Percentiles rank a stretch among this genome's conserved stretches.
These are phyloP conservation scores for Mycena amicta DNA, from an alignment of 768 basidiomycete genomes.

Conservation along the genomic window DNA sequence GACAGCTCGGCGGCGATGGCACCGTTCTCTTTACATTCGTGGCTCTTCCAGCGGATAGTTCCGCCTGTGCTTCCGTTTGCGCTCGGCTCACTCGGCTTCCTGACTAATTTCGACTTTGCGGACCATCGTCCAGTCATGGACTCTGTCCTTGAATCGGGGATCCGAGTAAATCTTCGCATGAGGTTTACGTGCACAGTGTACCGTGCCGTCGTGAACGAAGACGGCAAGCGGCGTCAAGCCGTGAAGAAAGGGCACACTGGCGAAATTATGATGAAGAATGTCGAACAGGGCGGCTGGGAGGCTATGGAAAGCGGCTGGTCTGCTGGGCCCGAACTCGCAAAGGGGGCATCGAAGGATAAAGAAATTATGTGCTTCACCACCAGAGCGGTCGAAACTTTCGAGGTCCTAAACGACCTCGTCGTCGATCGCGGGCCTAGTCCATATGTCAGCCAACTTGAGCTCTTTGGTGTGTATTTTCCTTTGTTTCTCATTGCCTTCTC, in stretches of 20 bases:
- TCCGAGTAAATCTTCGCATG: conserved; percentile 98
- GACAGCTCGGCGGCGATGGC: conserved; percentile 94
- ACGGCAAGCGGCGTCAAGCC: conserved; percentile 71
- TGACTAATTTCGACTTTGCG: conserved; percentile 94
- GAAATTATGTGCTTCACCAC: conserved; percentile 99
- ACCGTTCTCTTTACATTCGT: conserved; percentile 98
- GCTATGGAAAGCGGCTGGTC: conserved; percentile 84
- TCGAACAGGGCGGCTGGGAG: conserved; percentile 94
- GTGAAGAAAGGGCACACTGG: conserved; percentile 93
- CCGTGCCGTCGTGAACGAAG: conserved; percentile 79
- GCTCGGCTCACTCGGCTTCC: conserved; percentile 94
- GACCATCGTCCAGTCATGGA: conserved; percentile 87
- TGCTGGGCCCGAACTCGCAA: conserved; percentile 45
- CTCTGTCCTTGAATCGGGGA: conserved; percentile 86
- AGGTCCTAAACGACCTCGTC: conserved; percentile 94
- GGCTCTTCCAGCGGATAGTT: conserved; percentile 98
- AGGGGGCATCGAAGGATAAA: conserved; percentile 73
- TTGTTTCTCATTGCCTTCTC: conserved; percentile 1
- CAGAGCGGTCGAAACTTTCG: conserved; percentile 92
- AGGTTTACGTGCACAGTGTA: conserved; percentile 99
- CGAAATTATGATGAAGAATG: conserved; percentile 94
- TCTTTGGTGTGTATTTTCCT: conserved; percentile 79
- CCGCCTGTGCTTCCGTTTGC: conserved; percentile 99
- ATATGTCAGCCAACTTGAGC: conserved; percentile 91
- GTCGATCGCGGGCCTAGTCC: conserved; percentile 98